Base-by-base conservation (phyloP, 257 asterid genomes). In the Lithospermum erythrorhizon region DNA sequence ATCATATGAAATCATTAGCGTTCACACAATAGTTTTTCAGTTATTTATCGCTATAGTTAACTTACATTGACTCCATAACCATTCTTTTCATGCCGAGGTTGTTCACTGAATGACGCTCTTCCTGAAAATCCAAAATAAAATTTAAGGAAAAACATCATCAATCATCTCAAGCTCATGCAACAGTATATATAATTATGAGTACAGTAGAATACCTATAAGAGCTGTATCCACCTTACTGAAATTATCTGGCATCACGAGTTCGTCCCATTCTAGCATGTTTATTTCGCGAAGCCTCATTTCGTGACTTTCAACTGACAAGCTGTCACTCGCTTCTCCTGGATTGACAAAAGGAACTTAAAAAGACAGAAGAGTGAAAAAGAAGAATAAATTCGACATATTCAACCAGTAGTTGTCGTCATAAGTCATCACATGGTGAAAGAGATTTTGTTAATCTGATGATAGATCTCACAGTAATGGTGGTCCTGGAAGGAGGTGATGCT, bases 251-350 rank as follows among this genome's bases (percentile, higher is more conserved):
- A 54, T 81, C 84, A 84, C 58, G 75, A 87, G 95, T 70, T 87
- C 95, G 59, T 87, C 94, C 95, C 95, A 87, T 35, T 84, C 95
- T 35, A 87, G 94, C 23, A 90, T 84, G 74, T 87, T 87, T 63
- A 87, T 82, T 72, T 84, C 95, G 62, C 73, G 86, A 64, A 87
- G 86, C 62, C 75, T 82, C 79, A 73, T 85, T 68, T 82, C 86
- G 64, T 87, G 84, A 70, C 66, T 68, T 75, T 84, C 72, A 21
- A 76, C 22, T 16, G 80, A 69, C 79, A 72, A 29, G 41, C 68
- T 70, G 52, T 70, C 81, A 52, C 73, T 68, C 64, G 55, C 75
- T 51, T 72, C 95, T 82, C 88, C 69, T 56, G 64, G 71, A 67
- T 75, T 63, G 68, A 20, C 47, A 54, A 62, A 51, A 56, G 57